phyloP scores from a whole-genome alignment of 2,329 filamentous ascomycete species.

The Aplosporella prunicola region DNA sequence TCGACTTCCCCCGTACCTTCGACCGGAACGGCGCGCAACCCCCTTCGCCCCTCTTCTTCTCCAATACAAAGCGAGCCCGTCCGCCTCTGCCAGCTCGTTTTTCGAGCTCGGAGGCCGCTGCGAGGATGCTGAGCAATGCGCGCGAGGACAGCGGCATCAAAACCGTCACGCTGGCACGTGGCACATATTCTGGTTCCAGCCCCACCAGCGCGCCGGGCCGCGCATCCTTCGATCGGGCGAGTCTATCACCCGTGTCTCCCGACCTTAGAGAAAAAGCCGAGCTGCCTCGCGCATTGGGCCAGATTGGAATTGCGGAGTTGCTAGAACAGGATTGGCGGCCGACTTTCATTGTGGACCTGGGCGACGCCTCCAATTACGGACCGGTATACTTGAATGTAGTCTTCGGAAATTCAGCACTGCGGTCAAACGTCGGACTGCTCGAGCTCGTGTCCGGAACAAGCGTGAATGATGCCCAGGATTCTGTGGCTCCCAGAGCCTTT shows the following conservation, averaged over 20 bases:
- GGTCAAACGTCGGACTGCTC: conserved; percentile 46
- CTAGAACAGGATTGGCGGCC: conserved; percentile 69
- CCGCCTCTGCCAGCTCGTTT: conserved; percentile 44
- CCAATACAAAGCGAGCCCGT: conserved; percentile 32
- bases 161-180: conserved; percentile 43
- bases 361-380: conserved; percentile 46
- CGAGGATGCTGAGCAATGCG: conserved; percentile 48
- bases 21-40: conserved; percentile 25
- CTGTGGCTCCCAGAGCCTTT: conserved; percentile 4
- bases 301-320: conserved; percentile 60
- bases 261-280: conserved; percentile 42
- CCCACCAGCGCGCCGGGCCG: conserved; percentile 44
- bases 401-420: conserved; percentile 60
- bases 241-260: conserved; percentile 31
- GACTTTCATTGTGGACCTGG: conserved; percentile 64
- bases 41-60: conserved; percentile 45
- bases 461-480: conserved; percentile 24
- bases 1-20: conserved; percentile 19
- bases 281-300: conserved; percentile 48
- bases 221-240: conserved; percentile 44
- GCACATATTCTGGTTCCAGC: conserved; percentile 31
- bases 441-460: conserved; percentile 46
- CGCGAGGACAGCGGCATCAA: conserved; percentile 42
- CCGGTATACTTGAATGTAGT: conserved; percentile 50
- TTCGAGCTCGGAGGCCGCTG: conserved; percentile 48